Conservation (phyloP, 2,329 filamentous ascomycete genomes). For the Claviceps africana region DNA sequence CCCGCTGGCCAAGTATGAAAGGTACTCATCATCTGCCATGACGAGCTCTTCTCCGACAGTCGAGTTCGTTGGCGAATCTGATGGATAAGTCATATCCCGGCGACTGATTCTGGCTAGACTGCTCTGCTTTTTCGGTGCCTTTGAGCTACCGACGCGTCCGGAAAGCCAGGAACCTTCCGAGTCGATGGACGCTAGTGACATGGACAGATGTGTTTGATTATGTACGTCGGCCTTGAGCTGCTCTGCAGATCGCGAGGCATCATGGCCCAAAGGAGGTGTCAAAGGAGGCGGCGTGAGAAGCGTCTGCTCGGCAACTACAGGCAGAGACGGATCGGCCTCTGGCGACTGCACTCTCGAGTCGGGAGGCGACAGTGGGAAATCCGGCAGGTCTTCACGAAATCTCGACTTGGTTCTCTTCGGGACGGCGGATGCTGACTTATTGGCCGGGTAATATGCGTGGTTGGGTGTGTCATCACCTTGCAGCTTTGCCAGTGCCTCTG, state of each 20-base stretch:
- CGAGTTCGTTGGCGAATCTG: conserved; percentile 26
- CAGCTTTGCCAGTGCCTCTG: conserved; percentile 20
- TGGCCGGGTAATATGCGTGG: conserved; percentile 15
- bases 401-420: conserved; percentile 77
- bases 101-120: conserved; percentile 21
- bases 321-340: conserved; percentile 39
- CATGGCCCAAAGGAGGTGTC: conserved; percentile 23
- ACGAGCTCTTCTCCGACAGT: conserved; percentile 50
- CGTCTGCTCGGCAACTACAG: conserved; percentile 16
- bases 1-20: conserved; percentile 33
- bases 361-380: conserved; percentile 72
- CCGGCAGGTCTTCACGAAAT: conserved; percentile 83
- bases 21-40: conserved; percentile 55
- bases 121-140: conserved; percentile 31
- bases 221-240: conserved; percentile 25
- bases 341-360: conserved; percentile 70
- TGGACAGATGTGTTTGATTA: conserved; percentile 54
- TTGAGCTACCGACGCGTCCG: conserved; percentile 45
- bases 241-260: conserved; percentile 32
- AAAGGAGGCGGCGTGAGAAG: conserved; percentile 13
- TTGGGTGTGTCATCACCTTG: conserved; percentile 19
- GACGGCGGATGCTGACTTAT: conserved; percentile 27
- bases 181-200: conserved; percentile 85
- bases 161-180: conserved; percentile 95
- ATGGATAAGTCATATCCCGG: conserved; percentile 17